Base-by-base conservation (phyloP, 352 stramenopile species). In the Pythium rishiriense region DNA sequence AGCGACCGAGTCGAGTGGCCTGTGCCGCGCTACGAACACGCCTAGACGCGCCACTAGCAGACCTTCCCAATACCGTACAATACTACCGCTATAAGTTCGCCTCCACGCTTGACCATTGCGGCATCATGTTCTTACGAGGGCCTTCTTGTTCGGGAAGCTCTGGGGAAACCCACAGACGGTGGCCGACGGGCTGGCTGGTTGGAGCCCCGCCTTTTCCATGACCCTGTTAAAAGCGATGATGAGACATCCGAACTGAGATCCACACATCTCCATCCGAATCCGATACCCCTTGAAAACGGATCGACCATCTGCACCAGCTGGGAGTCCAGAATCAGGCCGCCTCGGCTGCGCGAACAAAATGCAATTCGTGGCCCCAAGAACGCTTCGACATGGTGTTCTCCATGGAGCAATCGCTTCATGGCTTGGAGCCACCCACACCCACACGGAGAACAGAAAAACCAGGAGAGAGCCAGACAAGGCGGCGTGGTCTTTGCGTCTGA, bases 31-130 rank as follows among this genome's bases (percentile, higher is more conserved):
- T 43, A 21, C 1, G 37, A 43, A 6, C 1, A 43, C 1, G 37
- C 37, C 6, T 21, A 43, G 37, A n/a, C 37, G 37, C 37, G 28
- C 24, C 41, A 24, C 28, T 10, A 41, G 19, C 29, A 59, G 33
- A 48, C 33, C 42, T 24, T 51, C n/a, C n/a, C 26, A 49, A 14
- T 26, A 24, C 25, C 56, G 56, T 63, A 63, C 47, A 63, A 63
- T 63, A 63, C 56, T 49, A 55, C 28, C 45, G 43, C 52, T 63
- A 63, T 63, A 63, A 63, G 56, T 63, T 52, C 29, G 43, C 56
- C 35, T 55, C 33, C 43, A 29, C n/a, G n/a, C n/a, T 31, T 12
- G 10, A 5, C 14, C 26, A 43, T n/a, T n/a, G n/a, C n/a, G n/a
- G n/a, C n/a, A n/a, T n/a, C n/a, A n/a, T n/a, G n/a, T n/a, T n/a